Base-by-base conservation (phyloP, 2,329 filamentous ascomycete species). In the Paracorniculantispora psalliotae region DNA sequence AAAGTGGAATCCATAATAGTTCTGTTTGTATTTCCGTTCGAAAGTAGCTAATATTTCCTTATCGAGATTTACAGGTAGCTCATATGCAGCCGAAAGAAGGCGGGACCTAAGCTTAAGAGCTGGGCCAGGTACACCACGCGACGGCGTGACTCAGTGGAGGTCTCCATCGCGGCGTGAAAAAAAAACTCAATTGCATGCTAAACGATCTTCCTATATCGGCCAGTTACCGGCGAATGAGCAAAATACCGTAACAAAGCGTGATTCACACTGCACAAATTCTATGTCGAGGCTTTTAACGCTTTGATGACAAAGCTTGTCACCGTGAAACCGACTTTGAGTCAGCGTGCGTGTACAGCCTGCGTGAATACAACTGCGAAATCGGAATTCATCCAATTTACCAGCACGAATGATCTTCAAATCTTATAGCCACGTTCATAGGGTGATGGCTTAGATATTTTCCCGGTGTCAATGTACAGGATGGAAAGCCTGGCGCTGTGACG, bases 1-100 rank as follows among this genome's bases (percentile, higher is more conserved):
- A 65, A 67, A 26, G 13, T 49, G 15, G 44, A 19, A 28, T 59
- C 51, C 51, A 56, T 55, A 13, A 19, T 47, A 8, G 3, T 21
- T 23, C n/a, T 8, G 10, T 49, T 15, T 28, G 21, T 33, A 50
- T 50, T n/a, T 28, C 19, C 2, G 47, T 21, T 35, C 3, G 5
- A 23, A 35, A 13, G 1, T 6, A 13, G n/a, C 9, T 6, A 35
- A n/a, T n/a, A 23, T 30, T 6, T 6, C 5, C 12, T 6, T 13
- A 46, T 26, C 33, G 33, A 37, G 33, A 37, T 37, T 37, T 37
- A 37, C n/a, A 12, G 12, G 10, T 37, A 6, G 12, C 7, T 15
- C 10, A 12, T 13, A 37, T 15, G 10, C 4, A 15, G 12, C 33
- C 33, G 33, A 13, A 15, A 37, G 7, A n/a, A 37, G 33, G 33